Base-by-base conservation (phyloP, 2,329 filamentous ascomycete species). In the Cladosporium oxysporum region DNA sequence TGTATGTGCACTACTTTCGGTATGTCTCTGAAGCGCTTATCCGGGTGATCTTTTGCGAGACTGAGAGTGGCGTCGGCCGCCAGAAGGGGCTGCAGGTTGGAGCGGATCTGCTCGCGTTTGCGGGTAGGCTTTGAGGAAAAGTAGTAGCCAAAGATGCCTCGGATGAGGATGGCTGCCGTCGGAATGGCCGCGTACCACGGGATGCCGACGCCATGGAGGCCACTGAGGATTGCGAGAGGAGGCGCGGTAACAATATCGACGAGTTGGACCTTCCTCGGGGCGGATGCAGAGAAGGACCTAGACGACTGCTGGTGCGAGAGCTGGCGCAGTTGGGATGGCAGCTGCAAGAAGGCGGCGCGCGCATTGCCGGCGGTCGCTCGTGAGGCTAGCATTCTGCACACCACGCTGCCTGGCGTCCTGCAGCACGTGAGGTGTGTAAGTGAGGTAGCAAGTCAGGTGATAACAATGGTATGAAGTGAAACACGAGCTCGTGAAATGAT, bases 151-250 rank as follows among this genome's bases (percentile, higher is more conserved):
- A 76, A 11, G 8, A 71, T 53, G 53, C 72, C 68, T 44, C 74
- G 73, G 16, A 76, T 67, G 44, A 75, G 49, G 28, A 76, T 37
- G 14, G 76, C 75, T 21, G 73, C 65, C 10, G 69, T 33, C 0
- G 76, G 75, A 6, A 77, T 66, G 33, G 67, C 72, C 14, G 71
- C 72, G 21, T 62, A 76, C 75, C 75, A 77, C 12, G 76, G 74
- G 12, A 76, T 58, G n/a, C 75, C 72, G 41, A 64, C 53, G 28
- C 50, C 44, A 60, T 77, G 75, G 5, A 77, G 35, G 41, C 31
- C 55, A 62, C 76, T 69, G 58, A 77, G 67, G 18, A 73, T 26
- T 35, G 62, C 59, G 11, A 14, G 65, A 64, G 26, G 72, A 71
- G 14, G 58, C 23, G n/a, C 58, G 16, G 62, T 66, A 37, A 64